Percentiles rank a stretch among this genome's conserved stretches.
These are phyloP conservation scores for Trichoderma virens DNA, from an alignment of 495 filamentous ascomycete genomes.

Conservation along the genomic window DNA sequence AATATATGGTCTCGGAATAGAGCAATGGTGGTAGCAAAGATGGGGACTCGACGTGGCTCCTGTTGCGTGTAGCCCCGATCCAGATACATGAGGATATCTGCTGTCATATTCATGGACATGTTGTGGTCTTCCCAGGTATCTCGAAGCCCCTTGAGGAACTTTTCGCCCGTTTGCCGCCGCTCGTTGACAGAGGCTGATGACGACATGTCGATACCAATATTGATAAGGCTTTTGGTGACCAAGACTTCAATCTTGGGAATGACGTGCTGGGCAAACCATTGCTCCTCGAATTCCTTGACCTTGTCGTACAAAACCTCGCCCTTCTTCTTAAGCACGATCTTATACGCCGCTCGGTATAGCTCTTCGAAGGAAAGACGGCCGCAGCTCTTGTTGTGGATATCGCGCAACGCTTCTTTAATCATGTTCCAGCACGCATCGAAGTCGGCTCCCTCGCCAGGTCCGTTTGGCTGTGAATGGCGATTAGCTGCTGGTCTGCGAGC, in stretches of 20 bases:
- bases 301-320: constrained; percentile 75
- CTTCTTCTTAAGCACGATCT: constrained; percentile 81
- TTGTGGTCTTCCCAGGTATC: constrained; percentile 82
- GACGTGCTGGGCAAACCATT: constrained; percentile 67
- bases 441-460: constrained; percentile 36
- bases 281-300: constrained; percentile 69
- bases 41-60: constrained; percentile 65
- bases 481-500: neutral
- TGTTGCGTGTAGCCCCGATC: constrained; percentile 68
- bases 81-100: constrained; percentile 98
- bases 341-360: constrained; percentile 92
- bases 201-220: constrained; percentile 34
- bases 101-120: constrained; percentile 91
- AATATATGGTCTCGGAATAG: constrained; percentile 83
- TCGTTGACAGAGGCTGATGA: constrained; percentile 60
- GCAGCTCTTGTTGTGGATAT: constrained; percentile 90
- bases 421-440: constrained; percentile 77
- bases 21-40: constrained; percentile 76
- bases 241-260: constrained; percentile 54
- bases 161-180: constrained; percentile 71
- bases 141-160: constrained; percentile 69
- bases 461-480: constrained; percentile 18
- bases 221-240: constrained; percentile 52
- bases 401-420: constrained; percentile 62
- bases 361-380: constrained; percentile 89